Evolutionary conservation across 192 early-diverging fungal species (phyloP).

Genomic region (Entomortierella beljakovae): DNA sequence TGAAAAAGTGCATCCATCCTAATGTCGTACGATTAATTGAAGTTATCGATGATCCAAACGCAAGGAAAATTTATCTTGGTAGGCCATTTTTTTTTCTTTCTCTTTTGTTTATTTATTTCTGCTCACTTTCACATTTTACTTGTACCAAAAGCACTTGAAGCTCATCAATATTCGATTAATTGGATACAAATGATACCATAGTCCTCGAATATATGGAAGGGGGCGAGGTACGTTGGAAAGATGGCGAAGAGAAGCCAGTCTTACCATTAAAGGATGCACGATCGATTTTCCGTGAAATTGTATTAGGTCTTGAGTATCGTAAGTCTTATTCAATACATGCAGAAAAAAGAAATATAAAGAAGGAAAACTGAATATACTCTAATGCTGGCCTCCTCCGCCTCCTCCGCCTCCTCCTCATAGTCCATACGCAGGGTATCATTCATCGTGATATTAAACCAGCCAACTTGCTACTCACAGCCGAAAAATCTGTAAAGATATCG

Average conservation of each 20-base stretch:
- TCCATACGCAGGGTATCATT: slow-evolving; percentile 95
- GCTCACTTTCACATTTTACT: too few species aligned
- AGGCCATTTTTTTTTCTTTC: slow-evolving; percentile 7
- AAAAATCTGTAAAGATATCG: slow-evolving; percentile 89
- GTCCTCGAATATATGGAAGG: slow-evolving; percentile 93
- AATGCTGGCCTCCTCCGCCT: neutral
- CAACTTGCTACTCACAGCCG: slow-evolving; percentile 84
- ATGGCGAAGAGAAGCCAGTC: slow-evolving; percentile 69
- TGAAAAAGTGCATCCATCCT: slow-evolving; percentile 95
- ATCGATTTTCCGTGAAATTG: slow-evolving; percentile 87
- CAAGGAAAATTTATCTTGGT: slow-evolving; percentile 93
- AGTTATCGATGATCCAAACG: slow-evolving; percentile 94
- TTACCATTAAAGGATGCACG: slow-evolving; percentile 73
- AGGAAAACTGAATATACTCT: neutral
- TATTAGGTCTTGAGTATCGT: slow-evolving; percentile 93
- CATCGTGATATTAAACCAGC: slow-evolving; percentile 99
- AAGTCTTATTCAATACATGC: slow-evolving; percentile 33
- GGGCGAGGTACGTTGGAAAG: slow-evolving; percentile 93
- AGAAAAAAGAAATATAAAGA: neutral
- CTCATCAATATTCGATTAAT: too few species aligned
- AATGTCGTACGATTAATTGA: slow-evolving; percentile 91
- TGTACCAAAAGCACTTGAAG: too few species aligned
- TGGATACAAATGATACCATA: too few species aligned
- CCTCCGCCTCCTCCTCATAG: slow-evolving; percentile 39
- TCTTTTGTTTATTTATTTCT: neutral